These are phyloP conservation scores for Diaporthe sp. DNA, from an alignment of 2,329 filamentous ascomycete species.

Conservation along the genomic window DNA sequence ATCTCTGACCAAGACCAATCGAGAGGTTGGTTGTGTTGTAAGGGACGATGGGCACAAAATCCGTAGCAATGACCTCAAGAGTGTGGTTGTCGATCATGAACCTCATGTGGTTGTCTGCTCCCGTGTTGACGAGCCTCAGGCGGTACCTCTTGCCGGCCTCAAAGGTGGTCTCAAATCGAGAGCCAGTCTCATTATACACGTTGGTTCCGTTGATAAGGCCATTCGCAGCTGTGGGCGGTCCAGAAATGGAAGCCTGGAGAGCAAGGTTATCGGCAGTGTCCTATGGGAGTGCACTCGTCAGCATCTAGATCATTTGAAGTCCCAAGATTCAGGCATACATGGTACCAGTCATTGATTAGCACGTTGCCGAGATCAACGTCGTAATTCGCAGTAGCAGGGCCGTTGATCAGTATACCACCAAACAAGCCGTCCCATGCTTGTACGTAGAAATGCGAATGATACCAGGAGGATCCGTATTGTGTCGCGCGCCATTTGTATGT, in stretches of 20 bases:
- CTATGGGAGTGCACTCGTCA: background rate
- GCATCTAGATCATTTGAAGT: background rate
- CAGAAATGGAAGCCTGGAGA: constrained; percentile 43
- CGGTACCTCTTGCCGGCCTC: constrained; percentile 56
- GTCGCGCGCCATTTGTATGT: constrained; percentile 70
- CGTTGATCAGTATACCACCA: constrained; percentile 72
- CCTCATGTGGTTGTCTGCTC: constrained; percentile 39
- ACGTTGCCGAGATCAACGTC: constrained; percentile 72
- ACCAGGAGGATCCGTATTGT: constrained; percentile 68
- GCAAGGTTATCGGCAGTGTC: constrained; percentile 54
- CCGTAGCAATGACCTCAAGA: constrained; percentile 60
- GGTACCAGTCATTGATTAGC: constrained; percentile 70
- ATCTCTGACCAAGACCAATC: constrained; percentile 62
- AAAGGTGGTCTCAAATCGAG: constrained; percentile 53
- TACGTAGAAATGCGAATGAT: constrained; percentile 69
- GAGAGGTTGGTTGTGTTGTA: constrained; percentile 61
- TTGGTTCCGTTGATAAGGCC: constrained; percentile 60
- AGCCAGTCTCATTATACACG: constrained; percentile 49
- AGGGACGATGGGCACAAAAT: constrained; percentile 61
- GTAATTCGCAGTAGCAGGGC: constrained; percentile 68
- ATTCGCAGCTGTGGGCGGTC: constrained; percentile 55
- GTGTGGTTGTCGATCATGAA: constrained; percentile 59
- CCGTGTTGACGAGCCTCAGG: constrained; percentile 31
- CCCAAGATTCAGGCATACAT: constrained; percentile 41
- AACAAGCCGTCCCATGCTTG: constrained; percentile 66